Evolutionary conservation across 192 early-diverging fungal species (phyloP), one percentile per base, ranked within the genome.

Genomic region (Chytriomyces sp.): DNA sequence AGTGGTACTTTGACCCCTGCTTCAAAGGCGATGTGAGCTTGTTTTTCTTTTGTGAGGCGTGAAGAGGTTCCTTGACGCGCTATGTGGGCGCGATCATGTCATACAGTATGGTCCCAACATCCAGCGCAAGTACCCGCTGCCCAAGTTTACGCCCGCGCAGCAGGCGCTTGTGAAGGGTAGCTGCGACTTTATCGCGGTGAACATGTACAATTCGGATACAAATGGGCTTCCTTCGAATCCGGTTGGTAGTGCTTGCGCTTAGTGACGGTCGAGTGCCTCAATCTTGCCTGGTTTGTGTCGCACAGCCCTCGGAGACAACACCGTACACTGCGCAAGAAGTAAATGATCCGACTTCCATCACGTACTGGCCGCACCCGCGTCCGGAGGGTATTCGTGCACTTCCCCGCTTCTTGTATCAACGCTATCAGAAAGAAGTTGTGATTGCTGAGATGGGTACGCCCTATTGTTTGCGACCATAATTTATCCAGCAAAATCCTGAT

Each of bases 101-200:
- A n/a, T 28, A n/a, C 61, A 63, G 22, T 58, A 74, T 39, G 62
- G 62, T 19, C 10, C 53, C 33, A 40, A 57, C 14, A 65, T 58
- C 52, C 39, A 74, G 58, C 14, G 38, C 12, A 12, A 58, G 17
- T 74, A 66, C 41, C 61, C 52, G 26, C 44, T 52, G 14, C 49
- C 81, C 14, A 56, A 59, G 0, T 80, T 83, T 69, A 83, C 77
- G 22, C 19, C n/a, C 10, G 77, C 77, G 22, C 38, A 82, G 41
- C 40, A 77, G 26, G 62, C 62, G 2, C 17, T 83, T 31, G 41
- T 83, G 60, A 77, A 76, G 54, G 75, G 72, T 19, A 81, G 75
- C n/a, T 65, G 61, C n/a, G 82, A 83, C 41, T 83, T 75, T 64
- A 70, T 82, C 49, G 82, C 72, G 17, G 66, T 81, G 36, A 83